phyloP scores from a whole-genome alignment of 257 asterid species.

The Solanum pimpinellifolium region DNA sequence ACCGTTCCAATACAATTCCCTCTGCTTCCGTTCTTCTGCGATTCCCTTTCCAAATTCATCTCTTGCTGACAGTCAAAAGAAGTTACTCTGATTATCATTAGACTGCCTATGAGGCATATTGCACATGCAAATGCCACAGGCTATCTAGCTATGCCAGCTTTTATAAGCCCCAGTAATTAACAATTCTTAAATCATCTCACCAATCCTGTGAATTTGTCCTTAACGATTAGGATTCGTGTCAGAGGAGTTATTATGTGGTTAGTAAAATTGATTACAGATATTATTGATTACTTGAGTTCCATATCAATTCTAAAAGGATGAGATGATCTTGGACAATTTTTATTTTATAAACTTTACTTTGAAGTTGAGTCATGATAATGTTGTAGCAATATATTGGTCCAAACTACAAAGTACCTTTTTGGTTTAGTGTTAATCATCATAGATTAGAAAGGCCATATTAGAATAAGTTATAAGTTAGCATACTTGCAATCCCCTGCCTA shows the following conservation, averaged over 20 bases:
- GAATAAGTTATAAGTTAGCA: background rate
- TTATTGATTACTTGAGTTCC: background rate
- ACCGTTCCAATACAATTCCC: background rate
- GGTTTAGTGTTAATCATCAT: background rate
- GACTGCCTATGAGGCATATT: background rate
- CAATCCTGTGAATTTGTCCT: background rate
- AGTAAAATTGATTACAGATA: background rate
- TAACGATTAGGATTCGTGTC: background rate
- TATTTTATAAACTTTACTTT: background rate
- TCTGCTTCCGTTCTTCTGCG: background rate
- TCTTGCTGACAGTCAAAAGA: background rate
- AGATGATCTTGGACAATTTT: background rate
- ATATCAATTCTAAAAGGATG: background rate
- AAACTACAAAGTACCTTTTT: background rate
- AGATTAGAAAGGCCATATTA: background rate
- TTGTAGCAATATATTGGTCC: background rate
- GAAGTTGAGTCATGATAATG: background rate
- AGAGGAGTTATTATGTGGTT: background rate
- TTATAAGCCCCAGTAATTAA: background rate
- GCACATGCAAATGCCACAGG: conserved; percentile 9
- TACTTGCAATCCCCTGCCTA: background rate
- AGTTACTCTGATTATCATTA: background rate
- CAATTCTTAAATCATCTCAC: background rate
- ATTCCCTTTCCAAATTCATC: background rate
- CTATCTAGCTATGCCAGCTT: background rate